A percentile compares a stretch with the other conserved stretches of the same genome.
Conservation (phyloP, 2,329 filamentous ascomycete genomes). For the Penicillium sp. region DNA sequence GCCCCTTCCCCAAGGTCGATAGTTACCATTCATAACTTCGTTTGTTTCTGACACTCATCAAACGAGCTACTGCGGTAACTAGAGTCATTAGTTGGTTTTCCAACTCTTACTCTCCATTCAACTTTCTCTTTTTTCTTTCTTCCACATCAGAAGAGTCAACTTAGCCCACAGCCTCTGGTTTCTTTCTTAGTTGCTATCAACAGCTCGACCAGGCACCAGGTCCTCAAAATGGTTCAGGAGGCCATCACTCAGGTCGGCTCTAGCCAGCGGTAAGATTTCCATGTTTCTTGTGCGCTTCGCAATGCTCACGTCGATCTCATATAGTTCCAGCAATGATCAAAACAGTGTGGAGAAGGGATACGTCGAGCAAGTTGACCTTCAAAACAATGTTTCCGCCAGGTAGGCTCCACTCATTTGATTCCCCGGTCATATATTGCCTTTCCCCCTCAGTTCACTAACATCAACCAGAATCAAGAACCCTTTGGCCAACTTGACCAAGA, state of each 20-base stretch:
- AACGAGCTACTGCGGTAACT: background rate
- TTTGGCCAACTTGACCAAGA: conserved; percentile 42
- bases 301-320: background rate
- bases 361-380: conserved; percentile 25
- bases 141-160: background rate
- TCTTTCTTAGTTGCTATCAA: background rate
- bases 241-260: conserved; percentile 7
- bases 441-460: background rate
- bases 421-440: background rate
- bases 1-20: background rate
- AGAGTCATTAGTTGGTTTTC: background rate
- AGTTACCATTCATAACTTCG: background rate
- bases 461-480: conserved; percentile 48
- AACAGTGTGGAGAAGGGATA: conserved; percentile 17
- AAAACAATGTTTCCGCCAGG: conserved; percentile 31
- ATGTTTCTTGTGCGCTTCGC: background rate
- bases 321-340: conserved; percentile 12
- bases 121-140: background rate
- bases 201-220: background rate
- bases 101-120: background rate
- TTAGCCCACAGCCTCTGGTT: background rate
- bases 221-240: conserved; percentile 13
- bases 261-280: conserved; percentile 3
- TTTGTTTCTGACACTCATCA: background rate
- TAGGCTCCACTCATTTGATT: conserved; percentile 9